Evolutionary conservation across 345 rosid species (phyloP).

Genomic region (Anastatica hierochuntica): DNA sequence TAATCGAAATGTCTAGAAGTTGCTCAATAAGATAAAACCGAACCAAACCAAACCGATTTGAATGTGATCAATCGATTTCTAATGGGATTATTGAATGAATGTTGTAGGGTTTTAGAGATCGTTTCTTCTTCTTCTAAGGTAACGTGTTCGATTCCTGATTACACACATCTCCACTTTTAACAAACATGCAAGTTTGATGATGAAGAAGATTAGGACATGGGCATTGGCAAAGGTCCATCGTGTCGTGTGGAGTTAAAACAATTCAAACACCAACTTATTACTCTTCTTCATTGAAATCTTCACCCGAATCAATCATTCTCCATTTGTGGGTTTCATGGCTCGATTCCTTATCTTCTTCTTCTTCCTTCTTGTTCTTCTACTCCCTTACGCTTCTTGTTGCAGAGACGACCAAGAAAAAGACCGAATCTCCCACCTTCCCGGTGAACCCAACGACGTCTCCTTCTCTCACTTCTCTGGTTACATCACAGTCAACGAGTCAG

Average conservation of each 20-base stretch:
- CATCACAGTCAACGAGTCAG: slow-evolving; percentile 64
- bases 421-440: slow-evolving; percentile 56
- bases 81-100: no score
- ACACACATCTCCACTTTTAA: no score
- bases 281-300: slow-evolving; percentile 5
- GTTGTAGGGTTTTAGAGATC: no score
- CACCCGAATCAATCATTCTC: slow-evolving; percentile 1
- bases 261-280: no score
- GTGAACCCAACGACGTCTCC: slow-evolving; percentile 55
- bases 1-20: no score
- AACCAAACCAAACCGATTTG: no score
- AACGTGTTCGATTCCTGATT: no score
- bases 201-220: not conserved
- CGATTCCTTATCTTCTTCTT: slow-evolving; percentile 15
- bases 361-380: slow-evolving; percentile 22
- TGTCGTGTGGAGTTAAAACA: not conserved
- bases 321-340: slow-evolving; percentile 3
- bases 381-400: slow-evolving; percentile 20
- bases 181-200: not conserved
- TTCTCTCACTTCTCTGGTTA: slow-evolving; percentile 84
- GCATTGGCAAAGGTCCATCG: not conserved
- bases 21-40: no score
- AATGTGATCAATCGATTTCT: no score
- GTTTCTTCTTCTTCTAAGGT: no score
- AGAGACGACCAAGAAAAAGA: slow-evolving; percentile 45